Base-by-base conservation (phyloP, 306 rosid genomes). In the Castanea mollissima region DNA sequence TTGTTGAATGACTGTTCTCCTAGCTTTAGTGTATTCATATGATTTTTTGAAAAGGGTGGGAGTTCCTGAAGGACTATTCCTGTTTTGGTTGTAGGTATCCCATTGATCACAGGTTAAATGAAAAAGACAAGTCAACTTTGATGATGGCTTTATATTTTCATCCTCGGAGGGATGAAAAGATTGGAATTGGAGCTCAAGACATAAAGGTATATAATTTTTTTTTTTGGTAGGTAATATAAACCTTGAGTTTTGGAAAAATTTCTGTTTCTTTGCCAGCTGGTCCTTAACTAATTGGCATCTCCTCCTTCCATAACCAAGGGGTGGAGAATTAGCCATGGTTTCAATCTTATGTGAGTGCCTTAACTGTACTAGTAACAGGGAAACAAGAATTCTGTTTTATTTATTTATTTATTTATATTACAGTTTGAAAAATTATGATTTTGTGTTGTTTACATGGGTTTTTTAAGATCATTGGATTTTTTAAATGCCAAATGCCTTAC, bases 91-190 rank as follows among this genome's bases (percentile, higher is more conserved):
- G 87, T 46, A 95, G 99, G 86, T 91, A 89, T 86, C 78, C 83
- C 5, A 67, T 91, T 76, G 85, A 90, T 75, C 78, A 90, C 62
- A 80, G 62, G 79, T 76, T 95, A 78, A 85, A 74, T 81, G 94
- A 91, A 55, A 23, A 5, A 55, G 98, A 95, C 80, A 87, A 78
- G 86, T n/a, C 79, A 75, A 86, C 80, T 21, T 55, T 93, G 88
- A 79, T 82, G 90, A 74, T 18, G 76, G 98, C 88, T 74, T 82
- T 95, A 74, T 65, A 60, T 79, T 93, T 89, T 85, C 99, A 95
- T 87, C 99, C 99, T 12, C 79, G 56, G 55, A 71, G 58, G 75
- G 81, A 83, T 55, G 88, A 81, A 71, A 95, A 95, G 81, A 65
- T 90, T 46, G 99, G 98, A 49, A 23, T 21, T 38, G 99, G 96